Base-by-base conservation (phyloP, 805 yeast species). In the Lachancea thermotolerans region DNA sequence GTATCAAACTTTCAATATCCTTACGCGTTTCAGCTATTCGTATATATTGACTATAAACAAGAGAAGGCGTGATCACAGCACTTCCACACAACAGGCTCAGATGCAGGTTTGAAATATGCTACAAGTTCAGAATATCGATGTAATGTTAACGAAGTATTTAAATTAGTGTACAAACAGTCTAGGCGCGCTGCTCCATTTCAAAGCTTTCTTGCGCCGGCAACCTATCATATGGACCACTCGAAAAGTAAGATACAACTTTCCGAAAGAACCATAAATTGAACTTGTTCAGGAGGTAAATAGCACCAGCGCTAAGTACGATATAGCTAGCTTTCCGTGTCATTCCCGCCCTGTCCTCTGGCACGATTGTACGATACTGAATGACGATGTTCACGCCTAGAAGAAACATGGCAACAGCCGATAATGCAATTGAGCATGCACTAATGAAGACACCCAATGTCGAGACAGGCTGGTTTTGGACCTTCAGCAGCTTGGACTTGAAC, bases 311-410 rank as follows among this genome's bases (percentile, higher is more conserved):
- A 5, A 56, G 28, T 5, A 49, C 46, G 21, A 60, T 54, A 37
- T 49, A 51, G 17, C 38, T 27, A 2, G 52, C 46, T 17, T 59
- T 59, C 17, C 46, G 42, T 6, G 49, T 38, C 42, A 49, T 44
- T 7, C 50, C 49, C 1, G 45, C 28, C 5, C 41, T 41, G 25
- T 46, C 46, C 11, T 50, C 55, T 14, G 54, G 52, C 14, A 58
- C 55, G 32, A 66, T 49, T 4, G 70, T 66, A 49, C 70, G 60
- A 27, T 59, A 50, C 35, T 66, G 64, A 37, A 68, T 59, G 35
- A 66, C 57, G 35, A 65, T 58, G 41, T 65, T 57, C 6, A 66
- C 65, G 10, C 67, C 68, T 14, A 67, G 51, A 2, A 66, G 47
- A 49, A 68, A 65, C 32, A 64, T 62, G 9, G 59, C 10, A 6